Conservation (phyloP, 768 basidiomycete species). For the Candolleomyces efflorescens region DNA sequence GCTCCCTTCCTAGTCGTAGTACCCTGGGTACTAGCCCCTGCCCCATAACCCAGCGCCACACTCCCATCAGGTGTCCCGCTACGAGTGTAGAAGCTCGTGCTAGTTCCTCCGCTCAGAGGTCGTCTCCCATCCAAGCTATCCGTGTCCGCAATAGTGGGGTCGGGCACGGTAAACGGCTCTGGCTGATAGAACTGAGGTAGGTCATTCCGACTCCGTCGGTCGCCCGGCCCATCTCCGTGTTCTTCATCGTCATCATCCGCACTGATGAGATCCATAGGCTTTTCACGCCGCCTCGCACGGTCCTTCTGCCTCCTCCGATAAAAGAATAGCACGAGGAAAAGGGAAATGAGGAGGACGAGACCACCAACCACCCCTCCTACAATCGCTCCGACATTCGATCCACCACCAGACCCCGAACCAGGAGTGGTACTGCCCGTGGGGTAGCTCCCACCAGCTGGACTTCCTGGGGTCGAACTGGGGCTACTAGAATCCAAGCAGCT, state of each 20-base stretch:
- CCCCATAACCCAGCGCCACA: constrained; percentile 14
- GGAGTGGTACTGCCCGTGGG: constrained; percentile 41
- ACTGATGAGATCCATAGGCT: constrained; percentile 64
- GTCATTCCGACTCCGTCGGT: constrained; percentile 31
- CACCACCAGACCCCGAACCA: background rate
- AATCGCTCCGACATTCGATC: constrained; percentile 43
- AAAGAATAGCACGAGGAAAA: constrained; percentile 43
- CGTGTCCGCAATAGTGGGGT: constrained; percentile 41
- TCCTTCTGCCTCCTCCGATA: constrained; percentile 41
- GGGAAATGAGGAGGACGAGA: constrained; percentile 38
- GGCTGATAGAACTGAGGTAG: constrained; percentile 71
- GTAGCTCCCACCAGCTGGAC: constrained; percentile 70
- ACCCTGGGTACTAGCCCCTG: constrained; percentile 17
- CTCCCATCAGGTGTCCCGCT: constrained; percentile 43
- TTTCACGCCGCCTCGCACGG: constrained; percentile 42
- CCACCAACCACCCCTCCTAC: constrained; percentile 51
- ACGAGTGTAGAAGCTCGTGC: constrained; percentile 34
- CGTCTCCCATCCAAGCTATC: constrained; percentile 8
- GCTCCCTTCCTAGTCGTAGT: constrained; percentile 41
- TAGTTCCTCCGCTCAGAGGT: constrained; percentile 30
- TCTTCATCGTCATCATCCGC: constrained; percentile 59
- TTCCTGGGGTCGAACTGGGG: constrained; percentile 74
- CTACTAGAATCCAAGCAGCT: constrained; percentile 56
- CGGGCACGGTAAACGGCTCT: constrained; percentile 71
- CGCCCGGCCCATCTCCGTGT: constrained; percentile 28